Percentiles rank a stretch among this genome's conserved stretches.
Evolutionary conservation across 2,329 filamentous ascomycete species (phyloP).

Genomic region (Aspergillus caelatus): DNA sequence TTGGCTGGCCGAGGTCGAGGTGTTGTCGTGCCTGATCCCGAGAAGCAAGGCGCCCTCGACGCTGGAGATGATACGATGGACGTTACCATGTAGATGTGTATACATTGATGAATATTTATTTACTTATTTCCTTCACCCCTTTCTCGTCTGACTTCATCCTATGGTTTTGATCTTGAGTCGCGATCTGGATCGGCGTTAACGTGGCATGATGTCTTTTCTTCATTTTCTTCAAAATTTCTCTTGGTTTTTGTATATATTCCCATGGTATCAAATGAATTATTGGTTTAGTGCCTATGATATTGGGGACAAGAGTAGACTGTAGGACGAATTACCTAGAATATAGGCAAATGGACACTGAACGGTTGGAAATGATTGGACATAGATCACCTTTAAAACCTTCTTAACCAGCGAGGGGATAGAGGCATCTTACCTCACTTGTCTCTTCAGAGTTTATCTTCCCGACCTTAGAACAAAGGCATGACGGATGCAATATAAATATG

Average conservation of each 20-base stretch:
- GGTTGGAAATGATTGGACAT: background rate
- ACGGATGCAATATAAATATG: background rate
- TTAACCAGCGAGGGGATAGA: too few relatives aligned
- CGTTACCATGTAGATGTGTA: constrained; percentile 51
- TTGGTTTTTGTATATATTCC: constrained; percentile 11
- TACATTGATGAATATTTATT: background rate
- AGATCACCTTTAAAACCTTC: background rate
- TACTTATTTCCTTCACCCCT: background rate
- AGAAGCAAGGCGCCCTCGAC: constrained; percentile 61
- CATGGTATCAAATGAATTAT: background rate
- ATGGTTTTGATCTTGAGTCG: constrained; percentile 9
- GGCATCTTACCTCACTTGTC: background rate
- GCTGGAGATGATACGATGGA: constrained; percentile 92
- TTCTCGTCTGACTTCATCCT: constrained; percentile 1
- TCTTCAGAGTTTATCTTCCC: background rate
- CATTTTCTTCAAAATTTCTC: background rate
- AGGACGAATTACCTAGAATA: background rate
- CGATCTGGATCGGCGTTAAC: constrained; percentile 13
- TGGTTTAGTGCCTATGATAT: background rate
- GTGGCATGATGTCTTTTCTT: constrained; percentile 6
- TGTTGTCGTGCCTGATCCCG: constrained; percentile 54
- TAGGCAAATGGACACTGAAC: background rate
- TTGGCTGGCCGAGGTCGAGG: constrained; percentile 86
- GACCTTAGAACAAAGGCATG: background rate
- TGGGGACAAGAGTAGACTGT: background rate